Evolutionary conservation across 2,329 filamentous ascomycete genomes (phyloP).

Genomic region (Dactylellina cionopaga): DNA sequence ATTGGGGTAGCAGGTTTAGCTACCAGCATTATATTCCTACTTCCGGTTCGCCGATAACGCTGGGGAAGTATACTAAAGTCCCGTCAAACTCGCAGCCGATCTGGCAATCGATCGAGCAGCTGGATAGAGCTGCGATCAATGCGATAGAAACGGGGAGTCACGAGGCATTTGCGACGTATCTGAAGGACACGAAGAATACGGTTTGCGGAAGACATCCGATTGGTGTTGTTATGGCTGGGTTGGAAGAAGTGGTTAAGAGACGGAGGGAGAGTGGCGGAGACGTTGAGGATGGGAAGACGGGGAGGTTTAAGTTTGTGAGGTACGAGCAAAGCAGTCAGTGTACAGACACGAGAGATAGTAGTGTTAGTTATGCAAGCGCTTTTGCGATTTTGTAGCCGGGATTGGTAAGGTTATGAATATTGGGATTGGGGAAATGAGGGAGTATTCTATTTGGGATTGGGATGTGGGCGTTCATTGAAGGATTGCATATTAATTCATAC

Average conservation of each 20-base stretch:
- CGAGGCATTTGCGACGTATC: conserved; percentile 73
- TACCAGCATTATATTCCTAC: conserved; percentile 79
- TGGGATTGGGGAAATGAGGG: background rate
- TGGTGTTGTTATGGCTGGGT: conserved; percentile 86
- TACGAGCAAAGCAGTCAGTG: conserved; percentile 88
- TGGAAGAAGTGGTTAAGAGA: conserved; percentile 71
- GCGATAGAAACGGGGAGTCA: conserved; percentile 82
- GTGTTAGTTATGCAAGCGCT: conserved; percentile 94
- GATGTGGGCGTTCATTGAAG: background rate
- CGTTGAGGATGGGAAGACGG: conserved; percentile 58
- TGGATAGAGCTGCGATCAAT: conserved; percentile 85
- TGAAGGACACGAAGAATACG: conserved; percentile 82
- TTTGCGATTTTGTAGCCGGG: conserved; percentile 77
- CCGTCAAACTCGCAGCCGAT: conserved; percentile 66
- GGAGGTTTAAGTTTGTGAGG: conserved; percentile 79
- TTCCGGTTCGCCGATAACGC: conserved; percentile 61
- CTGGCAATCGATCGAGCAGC: conserved; percentile 81
- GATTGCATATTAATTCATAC: background rate
- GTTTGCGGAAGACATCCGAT: conserved; percentile 96
- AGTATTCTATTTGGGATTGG: background rate
- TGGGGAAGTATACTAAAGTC: conserved; percentile 60
- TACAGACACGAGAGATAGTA: conserved; percentile 74
- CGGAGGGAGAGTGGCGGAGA: conserved; percentile 59
- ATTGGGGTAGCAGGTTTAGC: conserved; percentile 86
- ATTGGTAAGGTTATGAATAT: conserved; percentile 26